A percentile compares a stretch with the other conserved stretches of the same genome.
Evolutionary conservation across 352 stramenopile genomes (phyloP).

Genomic region (Pythium rhizo-oryzae): DNA sequence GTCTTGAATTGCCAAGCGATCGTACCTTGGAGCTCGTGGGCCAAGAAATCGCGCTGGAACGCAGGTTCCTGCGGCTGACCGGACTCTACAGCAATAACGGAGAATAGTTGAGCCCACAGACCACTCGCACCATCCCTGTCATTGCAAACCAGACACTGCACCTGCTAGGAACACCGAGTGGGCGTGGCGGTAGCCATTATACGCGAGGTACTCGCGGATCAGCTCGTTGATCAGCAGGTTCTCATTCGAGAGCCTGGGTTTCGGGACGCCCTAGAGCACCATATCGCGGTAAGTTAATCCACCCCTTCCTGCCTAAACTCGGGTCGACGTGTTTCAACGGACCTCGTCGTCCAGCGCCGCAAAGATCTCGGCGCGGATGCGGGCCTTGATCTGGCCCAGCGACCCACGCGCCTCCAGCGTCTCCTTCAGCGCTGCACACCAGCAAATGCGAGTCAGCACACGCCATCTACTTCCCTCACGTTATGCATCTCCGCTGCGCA

Average conservation of each 20-base stretch:
- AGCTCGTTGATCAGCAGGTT: constrained; percentile 96
- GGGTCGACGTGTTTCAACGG: too few relatives aligned
- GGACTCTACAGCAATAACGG: constrained; percentile 46
- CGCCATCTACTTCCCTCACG: too few relatives aligned
- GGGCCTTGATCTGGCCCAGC: constrained; percentile 83
- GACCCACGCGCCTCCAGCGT: constrained; percentile 75
- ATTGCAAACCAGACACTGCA: constrained; percentile 12
- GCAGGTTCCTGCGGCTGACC: constrained; percentile 76
- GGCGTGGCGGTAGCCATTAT: constrained; percentile 92
- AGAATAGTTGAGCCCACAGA: too few relatives aligned
- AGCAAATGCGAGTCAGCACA: too few relatives aligned
- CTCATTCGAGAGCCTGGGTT: constrained; percentile 88
- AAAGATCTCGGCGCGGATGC: constrained; percentile 87
- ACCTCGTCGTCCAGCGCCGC: constrained; percentile 82
- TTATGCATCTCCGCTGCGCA: not conserved
- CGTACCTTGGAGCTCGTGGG: constrained; percentile 74
- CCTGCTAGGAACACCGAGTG: constrained; percentile 87
- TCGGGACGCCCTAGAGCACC: constrained; percentile 40
- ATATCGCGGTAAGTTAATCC: too few relatives aligned
- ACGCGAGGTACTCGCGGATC: constrained; percentile 93
- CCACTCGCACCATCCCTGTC: too few relatives aligned
- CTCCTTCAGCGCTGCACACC: constrained; percentile 73
- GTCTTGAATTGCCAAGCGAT: too few relatives aligned
- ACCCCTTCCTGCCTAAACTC: too few relatives aligned
- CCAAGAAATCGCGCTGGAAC: constrained; percentile 84